A percentile compares a stretch with the other conserved stretches of the same genome.
These are phyloP conservation scores for Claviceps maximensis DNA, from an alignment of 2,329 filamentous ascomycete genomes.

Conservation along the genomic window DNA sequence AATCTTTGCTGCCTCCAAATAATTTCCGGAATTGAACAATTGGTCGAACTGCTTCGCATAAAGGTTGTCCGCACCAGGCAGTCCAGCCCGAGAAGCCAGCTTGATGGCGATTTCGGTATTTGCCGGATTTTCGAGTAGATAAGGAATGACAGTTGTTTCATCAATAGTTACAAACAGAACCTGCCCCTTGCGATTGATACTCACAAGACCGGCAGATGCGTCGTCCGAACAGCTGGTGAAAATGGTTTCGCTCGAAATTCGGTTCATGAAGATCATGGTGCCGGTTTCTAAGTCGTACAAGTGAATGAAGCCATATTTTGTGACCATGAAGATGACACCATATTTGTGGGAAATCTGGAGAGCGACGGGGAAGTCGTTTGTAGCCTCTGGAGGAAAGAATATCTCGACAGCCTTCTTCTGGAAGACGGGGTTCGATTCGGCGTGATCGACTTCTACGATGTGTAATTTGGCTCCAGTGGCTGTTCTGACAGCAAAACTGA, in stretches of 20 bases:
- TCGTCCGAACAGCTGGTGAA: conserved; percentile 83
- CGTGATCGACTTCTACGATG: conserved; percentile 93
- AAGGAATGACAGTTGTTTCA: conserved; percentile 81
- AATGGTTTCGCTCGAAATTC: conserved; percentile 97
- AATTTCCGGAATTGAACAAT: conserved; percentile 67
- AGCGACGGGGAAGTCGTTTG: conserved; percentile 93
- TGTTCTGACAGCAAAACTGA: conserved; percentile 89
- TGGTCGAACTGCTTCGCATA: conserved; percentile 90
- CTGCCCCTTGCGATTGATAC: conserved; percentile 95
- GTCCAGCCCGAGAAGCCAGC: conserved; percentile 83
- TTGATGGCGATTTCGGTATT: conserved; percentile 91
- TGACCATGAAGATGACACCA: conserved; percentile 91
- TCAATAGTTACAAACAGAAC: conserved; percentile 89
- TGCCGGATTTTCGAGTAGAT: conserved; percentile 90
- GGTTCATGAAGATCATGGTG: conserved; percentile 97
- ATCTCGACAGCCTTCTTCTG: conserved; percentile 95
- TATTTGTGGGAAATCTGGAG: conserved; percentile 97
- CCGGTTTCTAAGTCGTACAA: conserved; percentile 95
- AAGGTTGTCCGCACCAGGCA: conserved; percentile 86
- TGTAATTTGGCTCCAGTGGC: conserved; percentile 88
- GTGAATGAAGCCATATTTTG: conserved; percentile 98
- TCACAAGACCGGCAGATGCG: conserved; percentile 76
- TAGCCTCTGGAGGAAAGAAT: conserved; percentile 91
- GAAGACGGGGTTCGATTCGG: conserved; percentile 77
- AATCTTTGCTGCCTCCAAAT: conserved; percentile 81